These are phyloP conservation scores for Picea sitchensis DNA, from an alignment of 75 land plant species.

Conservation along the genomic window DNA sequence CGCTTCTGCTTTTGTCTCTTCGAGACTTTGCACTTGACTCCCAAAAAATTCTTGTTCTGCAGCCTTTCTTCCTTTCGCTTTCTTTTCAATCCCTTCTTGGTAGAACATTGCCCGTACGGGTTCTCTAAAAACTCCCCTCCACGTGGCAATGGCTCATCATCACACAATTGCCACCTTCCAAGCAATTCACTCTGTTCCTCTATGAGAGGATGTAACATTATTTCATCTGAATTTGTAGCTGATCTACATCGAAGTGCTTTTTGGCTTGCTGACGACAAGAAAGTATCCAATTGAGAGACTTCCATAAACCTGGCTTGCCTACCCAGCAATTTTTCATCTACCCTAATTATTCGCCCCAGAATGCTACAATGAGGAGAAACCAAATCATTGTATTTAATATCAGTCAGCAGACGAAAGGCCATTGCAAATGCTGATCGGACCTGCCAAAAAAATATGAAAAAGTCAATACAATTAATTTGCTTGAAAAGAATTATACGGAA, in stretches of 20 bases:
- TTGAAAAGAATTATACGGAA: neutral
- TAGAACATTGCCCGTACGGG: constrained; percentile 8
- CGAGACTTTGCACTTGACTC: neutral
- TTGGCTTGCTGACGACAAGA: constrained; percentile 50
- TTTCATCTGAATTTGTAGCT: neutral
- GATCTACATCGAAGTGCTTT: constrained; percentile 7
- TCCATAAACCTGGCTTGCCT: constrained; percentile 56
- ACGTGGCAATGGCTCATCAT: constrained; percentile 63
- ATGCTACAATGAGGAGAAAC: constrained; percentile 53
- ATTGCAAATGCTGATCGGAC: constrained; percentile 81
- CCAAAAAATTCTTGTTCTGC: neutral
- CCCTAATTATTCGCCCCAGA: constrained; percentile 76
- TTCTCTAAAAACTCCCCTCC: constrained; percentile 18
- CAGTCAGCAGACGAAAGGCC: constrained; percentile 64
- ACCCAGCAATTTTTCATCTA: constrained; percentile 61
- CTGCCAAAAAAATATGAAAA: constrained; percentile 29
- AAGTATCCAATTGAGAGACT: constrained; percentile 24
- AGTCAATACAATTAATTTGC: no score
- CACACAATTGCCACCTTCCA: constrained; percentile 48
- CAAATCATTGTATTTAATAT: constrained; percentile 31
- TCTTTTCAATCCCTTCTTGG: constrained; percentile 1
- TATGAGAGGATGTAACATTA: constrained; percentile 4
- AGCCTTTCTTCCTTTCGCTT: constrained; percentile 2
- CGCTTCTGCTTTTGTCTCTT: neutral
- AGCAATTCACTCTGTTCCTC: constrained; percentile 23